These are phyloP conservation scores for Bryum argenteum DNA, from an alignment of 225 moss, liverwort and hornwort species.

Conservation along the genomic window DNA sequence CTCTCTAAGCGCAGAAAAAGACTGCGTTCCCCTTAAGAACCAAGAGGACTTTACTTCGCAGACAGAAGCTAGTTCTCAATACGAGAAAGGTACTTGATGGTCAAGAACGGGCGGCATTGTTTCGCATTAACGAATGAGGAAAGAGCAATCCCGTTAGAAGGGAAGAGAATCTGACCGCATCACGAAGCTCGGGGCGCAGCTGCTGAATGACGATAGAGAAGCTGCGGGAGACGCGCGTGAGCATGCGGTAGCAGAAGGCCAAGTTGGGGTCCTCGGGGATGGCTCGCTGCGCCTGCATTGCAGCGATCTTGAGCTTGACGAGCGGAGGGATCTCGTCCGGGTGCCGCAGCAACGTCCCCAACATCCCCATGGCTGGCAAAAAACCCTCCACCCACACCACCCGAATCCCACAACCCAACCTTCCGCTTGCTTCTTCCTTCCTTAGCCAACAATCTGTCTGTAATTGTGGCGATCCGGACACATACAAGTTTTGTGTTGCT, in stretches of 20 bases:
- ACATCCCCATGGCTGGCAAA: constrained; percentile 56
- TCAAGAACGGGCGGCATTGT: not conserved
- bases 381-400: too few species aligned
- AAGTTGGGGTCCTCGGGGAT: constrained; percentile 78
- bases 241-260: constrained; percentile 80
- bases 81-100: too few species aligned
- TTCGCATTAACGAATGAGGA: not conserved
- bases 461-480: too few species aligned
- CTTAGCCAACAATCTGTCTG: too few species aligned
- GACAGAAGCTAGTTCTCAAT: too few species aligned
- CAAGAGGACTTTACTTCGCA: not conserved
- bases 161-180: constrained; percentile 63
- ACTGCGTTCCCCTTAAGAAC: not conserved
- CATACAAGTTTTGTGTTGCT: too few species aligned
- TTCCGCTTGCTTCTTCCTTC: too few species aligned
- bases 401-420: not conserved
- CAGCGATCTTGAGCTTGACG: constrained; percentile 71
- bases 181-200: constrained; percentile 85
- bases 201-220: constrained; percentile 97
- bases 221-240: constrained; percentile 88
- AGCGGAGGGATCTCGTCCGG: constrained; percentile 88
- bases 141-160: not conserved
- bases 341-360: constrained; percentile 71
- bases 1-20: not conserved
- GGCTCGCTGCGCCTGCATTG: constrained; percentile 69